Conservation (phyloP, 768 basidiomycete genomes). For the Leucogyrophana mollusca region DNA sequence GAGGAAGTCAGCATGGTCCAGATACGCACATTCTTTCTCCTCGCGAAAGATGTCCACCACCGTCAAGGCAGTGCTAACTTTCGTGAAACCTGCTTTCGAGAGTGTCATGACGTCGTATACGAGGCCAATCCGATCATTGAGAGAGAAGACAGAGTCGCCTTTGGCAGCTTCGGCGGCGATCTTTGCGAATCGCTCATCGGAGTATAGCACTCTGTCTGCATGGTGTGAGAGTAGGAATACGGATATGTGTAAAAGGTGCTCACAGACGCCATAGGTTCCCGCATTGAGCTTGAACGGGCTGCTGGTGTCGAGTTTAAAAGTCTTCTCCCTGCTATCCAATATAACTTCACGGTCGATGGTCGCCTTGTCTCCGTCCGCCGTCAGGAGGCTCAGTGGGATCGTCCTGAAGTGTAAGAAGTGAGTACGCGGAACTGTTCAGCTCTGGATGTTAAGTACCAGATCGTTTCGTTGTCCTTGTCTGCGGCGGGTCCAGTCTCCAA, state of each 20-base stretch:
- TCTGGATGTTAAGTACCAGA: conserved; percentile 54
- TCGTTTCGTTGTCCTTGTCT: conserved; percentile 81
- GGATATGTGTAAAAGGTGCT: conserved; percentile 27
- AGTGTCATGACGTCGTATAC: conserved; percentile 82
- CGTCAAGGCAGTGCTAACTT: conserved; percentile 74
- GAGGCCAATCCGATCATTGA: conserved; percentile 88
- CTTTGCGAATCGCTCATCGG: conserved; percentile 70
- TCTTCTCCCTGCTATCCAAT: conserved; percentile 66
- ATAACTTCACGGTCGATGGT: conserved; percentile 60
- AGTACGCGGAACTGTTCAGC: background rate
- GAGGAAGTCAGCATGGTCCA: background rate
- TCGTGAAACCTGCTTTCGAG: conserved; percentile 75
- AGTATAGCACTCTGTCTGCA: conserved; percentile 83
- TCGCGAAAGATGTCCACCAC: conserved; percentile 65
- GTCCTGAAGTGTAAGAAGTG: conserved; percentile 48
- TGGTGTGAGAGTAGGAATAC: conserved; percentile 4
- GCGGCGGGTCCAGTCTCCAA: conserved; percentile 79
- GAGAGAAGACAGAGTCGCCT: conserved; percentile 59
- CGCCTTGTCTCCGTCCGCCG: conserved; percentile 56
- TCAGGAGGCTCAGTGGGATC: conserved; percentile 74
- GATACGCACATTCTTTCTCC: conserved; percentile 73
- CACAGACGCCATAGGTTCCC: conserved; percentile 86
- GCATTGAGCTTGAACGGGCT: conserved; percentile 89
- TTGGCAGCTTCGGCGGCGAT: conserved; percentile 82
- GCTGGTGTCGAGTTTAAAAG: conserved; percentile 69